A percentile compares a stretch with the other conserved stretches of the same genome.
Conservation (phyloP, 768 basidiomycete genomes). For the Macrolepiota fuliginosa region DNA sequence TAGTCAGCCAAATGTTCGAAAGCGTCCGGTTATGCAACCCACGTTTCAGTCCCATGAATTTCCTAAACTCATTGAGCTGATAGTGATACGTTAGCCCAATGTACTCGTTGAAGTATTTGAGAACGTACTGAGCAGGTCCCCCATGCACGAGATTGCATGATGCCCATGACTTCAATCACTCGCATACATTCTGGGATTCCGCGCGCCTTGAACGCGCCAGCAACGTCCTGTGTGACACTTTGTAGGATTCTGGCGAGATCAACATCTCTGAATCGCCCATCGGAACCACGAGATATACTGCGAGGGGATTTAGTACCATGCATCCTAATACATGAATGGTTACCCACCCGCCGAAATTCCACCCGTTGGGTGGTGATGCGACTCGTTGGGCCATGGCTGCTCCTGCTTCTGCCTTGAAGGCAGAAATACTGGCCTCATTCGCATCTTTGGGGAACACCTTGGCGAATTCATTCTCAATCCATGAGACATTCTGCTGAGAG, state of each 20-base stretch:
- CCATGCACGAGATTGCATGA: slow-evolving; percentile 66
- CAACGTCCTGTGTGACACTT: slow-evolving; percentile 54
- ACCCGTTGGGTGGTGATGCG: slow-evolving; percentile 36
- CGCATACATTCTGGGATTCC: slow-evolving; percentile 65
- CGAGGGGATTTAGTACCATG: not conserved
- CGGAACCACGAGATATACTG: slow-evolving; percentile 47
- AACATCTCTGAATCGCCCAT: slow-evolving; percentile 59
- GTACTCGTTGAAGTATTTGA: not conserved
- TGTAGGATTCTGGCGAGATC: slow-evolving; percentile 65
- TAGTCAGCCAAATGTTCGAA: not conserved
- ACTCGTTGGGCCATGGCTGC: slow-evolving; percentile 19
- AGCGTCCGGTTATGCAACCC: slow-evolving; percentile 17
- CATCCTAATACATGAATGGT: not conserved
- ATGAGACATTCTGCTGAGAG: slow-evolving; percentile 50
- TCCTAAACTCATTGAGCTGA: slow-evolving; percentile 69
- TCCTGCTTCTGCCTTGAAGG: slow-evolving; percentile 36
- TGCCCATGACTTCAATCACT: slow-evolving; percentile 67
- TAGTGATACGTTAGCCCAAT: slow-evolving; percentile 9
- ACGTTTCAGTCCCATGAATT: slow-evolving; percentile 72
- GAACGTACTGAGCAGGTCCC: slow-evolving; percentile 64
- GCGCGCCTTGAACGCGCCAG: slow-evolving; percentile 67
- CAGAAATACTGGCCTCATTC: slow-evolving; percentile 28
- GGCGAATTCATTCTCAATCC: slow-evolving; percentile 50
- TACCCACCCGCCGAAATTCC: slow-evolving; percentile 55
- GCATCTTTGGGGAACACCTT: slow-evolving; percentile 42